Evolutionary conservation across 352 stramenopile species (phyloP).

Genomic region (Pilasporangium apinafurcum): DNA sequence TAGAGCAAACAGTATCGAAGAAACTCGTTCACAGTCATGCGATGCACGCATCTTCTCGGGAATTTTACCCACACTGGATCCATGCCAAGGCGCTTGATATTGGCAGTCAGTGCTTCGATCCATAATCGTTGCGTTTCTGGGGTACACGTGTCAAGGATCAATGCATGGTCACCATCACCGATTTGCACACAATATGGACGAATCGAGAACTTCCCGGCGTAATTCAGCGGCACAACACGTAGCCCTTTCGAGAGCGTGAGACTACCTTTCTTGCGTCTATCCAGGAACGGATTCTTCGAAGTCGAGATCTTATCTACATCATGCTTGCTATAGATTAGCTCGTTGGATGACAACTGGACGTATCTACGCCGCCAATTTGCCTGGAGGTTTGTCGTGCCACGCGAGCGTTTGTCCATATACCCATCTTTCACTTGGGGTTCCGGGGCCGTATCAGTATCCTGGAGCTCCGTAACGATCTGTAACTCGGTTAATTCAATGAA

Average conservation of each 20-base stretch:
- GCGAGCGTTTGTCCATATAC: conserved; percentile 55
- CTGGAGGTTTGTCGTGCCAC: conserved; percentile 40
- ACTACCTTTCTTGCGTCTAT: conserved; percentile 36
- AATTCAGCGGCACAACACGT: conserved; percentile 35
- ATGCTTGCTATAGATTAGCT: conserved; percentile 64
- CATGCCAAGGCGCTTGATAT: conserved; percentile 57
- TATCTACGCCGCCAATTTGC: conserved; percentile 74
- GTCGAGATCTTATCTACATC: conserved; percentile 36
- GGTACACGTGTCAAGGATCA: conserved; percentile 64
- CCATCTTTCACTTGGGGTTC: conserved; percentile 18
- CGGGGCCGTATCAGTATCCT: conserved; percentile 36
- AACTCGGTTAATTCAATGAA: conserved; percentile 48
- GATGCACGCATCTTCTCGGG: conserved; percentile 38
- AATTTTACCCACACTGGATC: conserved; percentile 49
- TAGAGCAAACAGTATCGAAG: conserved; percentile 62
- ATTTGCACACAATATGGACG: conserved; percentile 63
- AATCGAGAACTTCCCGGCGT: conserved; percentile 56
- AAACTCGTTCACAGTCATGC: conserved; percentile 52
- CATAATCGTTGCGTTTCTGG: conserved; percentile 46
- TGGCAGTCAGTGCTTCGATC: conserved; percentile 51
- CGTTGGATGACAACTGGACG: conserved; percentile 31
- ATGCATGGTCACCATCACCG: conserved; percentile 29
- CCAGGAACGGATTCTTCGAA: conserved; percentile 53
- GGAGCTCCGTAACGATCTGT: conserved; percentile 44
- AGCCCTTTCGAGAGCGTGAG: conserved; percentile 28